phyloP scores from a whole-genome alignment of 1,284 basidiomycete species.

The Mycosarcoma mackinlayi region DNA sequence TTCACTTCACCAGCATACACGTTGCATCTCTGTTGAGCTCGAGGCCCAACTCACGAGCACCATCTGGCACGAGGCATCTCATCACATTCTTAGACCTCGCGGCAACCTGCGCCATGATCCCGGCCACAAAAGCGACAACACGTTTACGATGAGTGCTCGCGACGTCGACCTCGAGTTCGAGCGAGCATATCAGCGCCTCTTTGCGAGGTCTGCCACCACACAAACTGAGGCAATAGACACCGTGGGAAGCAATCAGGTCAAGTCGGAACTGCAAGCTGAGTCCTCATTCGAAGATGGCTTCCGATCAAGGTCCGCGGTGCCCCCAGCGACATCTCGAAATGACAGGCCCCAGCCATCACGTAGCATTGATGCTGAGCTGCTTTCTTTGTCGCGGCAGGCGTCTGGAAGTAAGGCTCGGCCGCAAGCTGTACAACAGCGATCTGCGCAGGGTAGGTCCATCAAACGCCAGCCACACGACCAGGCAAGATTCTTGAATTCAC shows the following conservation, averaged over 20 bases:
- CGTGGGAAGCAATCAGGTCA: neutral
- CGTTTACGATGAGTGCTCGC: constrained; percentile 25
- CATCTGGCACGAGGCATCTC: too few species aligned
- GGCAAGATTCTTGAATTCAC: constrained; percentile 1
- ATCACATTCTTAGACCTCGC: neutral
- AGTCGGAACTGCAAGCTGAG: neutral
- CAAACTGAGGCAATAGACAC: neutral
- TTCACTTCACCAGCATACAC: neutral
- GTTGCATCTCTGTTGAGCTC: neutral
- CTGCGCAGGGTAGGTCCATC: neutral
- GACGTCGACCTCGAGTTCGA: constrained; percentile 48
- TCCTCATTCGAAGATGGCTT: constrained; percentile 1
- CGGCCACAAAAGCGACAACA: neutral
- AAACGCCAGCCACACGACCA: constrained; percentile 5
- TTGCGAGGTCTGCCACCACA: constrained; percentile 7
- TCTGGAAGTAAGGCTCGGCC: neutral
- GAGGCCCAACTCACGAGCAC: too few species aligned
- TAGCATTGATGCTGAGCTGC: constrained; percentile 2
- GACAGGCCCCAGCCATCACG: constrained; percentile 1
- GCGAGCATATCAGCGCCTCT: constrained; percentile 36
- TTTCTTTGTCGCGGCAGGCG: constrained; percentile 1
- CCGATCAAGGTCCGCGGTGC: neutral
- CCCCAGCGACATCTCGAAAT: constrained; percentile 2
- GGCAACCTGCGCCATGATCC: constrained; percentile 3
- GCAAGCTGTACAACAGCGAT: neutral